Conservation (phyloP, 148 eudicot species). For the Cornus suecica region DNA sequence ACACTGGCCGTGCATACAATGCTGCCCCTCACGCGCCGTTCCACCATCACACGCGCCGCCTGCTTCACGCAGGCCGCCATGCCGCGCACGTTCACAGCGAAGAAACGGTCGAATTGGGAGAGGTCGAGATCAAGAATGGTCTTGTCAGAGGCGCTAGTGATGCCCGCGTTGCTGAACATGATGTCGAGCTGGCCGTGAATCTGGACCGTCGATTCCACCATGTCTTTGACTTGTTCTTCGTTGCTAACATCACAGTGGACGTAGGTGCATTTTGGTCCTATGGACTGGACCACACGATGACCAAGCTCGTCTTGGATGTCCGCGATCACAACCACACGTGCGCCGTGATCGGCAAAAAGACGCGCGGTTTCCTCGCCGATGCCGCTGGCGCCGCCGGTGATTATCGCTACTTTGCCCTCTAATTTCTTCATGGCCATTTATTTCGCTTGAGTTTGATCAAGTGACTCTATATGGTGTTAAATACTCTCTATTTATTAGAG, state of each 20-base stretch:
- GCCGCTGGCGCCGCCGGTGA: constrained; percentile 14
- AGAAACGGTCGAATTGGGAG: background rate
- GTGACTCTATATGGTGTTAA: no score
- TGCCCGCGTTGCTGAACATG: background rate
- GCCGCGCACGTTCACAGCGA: background rate
- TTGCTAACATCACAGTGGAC: constrained; percentile 8
- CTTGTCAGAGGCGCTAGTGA: background rate
- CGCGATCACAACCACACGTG: constrained; percentile 11
- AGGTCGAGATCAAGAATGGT: background rate
- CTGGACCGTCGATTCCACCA: background rate
- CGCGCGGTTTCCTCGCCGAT: constrained; percentile 3
- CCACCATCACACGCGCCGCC: background rate
- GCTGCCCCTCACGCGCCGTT: background rate
- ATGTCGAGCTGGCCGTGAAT: constrained; percentile 4
- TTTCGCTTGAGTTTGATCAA: no score
- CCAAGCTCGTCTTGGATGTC: constrained; percentile 18
- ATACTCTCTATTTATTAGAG: no score
- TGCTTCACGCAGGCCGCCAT: background rate
- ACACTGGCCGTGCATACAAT: background rate
- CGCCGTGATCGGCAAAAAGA: constrained; percentile 14
- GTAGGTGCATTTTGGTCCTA: constrained; percentile 9
- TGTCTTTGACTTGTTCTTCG: background rate
- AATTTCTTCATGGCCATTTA: no score
- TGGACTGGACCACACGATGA: background rate
- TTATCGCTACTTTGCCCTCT: no score